Conservation (phyloP, 2,329 filamentous ascomycete species). For the Elsinoe fawcettii region DNA sequence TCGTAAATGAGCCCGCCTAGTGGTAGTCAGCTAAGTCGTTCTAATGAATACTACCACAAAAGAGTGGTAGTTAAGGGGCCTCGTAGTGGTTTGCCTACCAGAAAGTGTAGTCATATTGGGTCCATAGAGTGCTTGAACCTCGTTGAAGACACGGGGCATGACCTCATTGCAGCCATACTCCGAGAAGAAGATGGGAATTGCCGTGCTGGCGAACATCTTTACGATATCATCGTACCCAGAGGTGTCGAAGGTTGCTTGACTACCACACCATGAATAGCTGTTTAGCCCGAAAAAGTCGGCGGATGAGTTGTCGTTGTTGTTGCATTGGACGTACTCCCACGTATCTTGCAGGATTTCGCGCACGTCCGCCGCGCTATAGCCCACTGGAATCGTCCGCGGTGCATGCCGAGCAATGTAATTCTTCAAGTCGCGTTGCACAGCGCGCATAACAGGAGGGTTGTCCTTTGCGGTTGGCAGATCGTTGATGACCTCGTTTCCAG, state of each 20-base stretch:
- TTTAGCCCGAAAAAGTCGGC: constrained; percentile 73
- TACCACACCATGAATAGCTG: constrained; percentile 67
- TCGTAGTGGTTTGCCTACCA: constrained; percentile 44
- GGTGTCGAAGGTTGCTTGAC: constrained; percentile 53
- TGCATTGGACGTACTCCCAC: constrained; percentile 69
- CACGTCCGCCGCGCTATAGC: constrained; percentile 68
- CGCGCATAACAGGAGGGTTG: constrained; percentile 52
- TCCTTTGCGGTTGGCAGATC: constrained; percentile 44
- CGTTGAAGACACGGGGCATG: constrained; percentile 65
- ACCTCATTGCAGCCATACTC: constrained; percentile 73
- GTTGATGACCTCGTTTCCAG: constrained; percentile 62
- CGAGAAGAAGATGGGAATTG: constrained; percentile 73
- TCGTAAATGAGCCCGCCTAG: constrained; percentile 65
- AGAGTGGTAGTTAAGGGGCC: too few species aligned
- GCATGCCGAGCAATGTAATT: constrained; percentile 56
- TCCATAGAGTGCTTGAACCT: constrained; percentile 66
- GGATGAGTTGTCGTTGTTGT: constrained; percentile 49
- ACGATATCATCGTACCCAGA: constrained; percentile 59
- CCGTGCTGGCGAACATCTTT: constrained; percentile 55
- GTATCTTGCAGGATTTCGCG: constrained; percentile 64
- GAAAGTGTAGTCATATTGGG: constrained; percentile 63
- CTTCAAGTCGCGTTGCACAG: constrained; percentile 60
- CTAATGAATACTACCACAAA: too few species aligned
- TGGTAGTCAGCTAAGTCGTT: too few species aligned
- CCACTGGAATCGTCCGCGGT: constrained; percentile 54